These are phyloP conservation scores for Coemansia guatemalensis DNA, from an alignment of 192 early-diverging fungal genomes.

Conservation along the genomic window DNA sequence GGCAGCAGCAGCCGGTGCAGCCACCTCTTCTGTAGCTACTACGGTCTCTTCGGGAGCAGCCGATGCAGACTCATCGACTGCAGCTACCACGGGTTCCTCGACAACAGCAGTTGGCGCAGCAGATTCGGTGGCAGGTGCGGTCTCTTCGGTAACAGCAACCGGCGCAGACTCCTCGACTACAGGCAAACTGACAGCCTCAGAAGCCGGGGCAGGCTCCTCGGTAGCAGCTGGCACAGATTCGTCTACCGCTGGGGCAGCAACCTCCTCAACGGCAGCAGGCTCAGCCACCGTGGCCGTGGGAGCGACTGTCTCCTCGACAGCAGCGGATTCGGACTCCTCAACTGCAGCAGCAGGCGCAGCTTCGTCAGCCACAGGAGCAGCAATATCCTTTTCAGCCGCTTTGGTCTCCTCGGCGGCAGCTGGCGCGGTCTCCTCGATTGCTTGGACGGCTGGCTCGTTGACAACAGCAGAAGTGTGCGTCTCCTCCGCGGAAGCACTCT, in stretches of 20 bases:
- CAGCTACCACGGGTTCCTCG: neutral
- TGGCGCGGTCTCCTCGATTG: conserved; percentile 6
- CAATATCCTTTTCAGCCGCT: neutral
- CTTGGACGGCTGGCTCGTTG: conserved; percentile 3
- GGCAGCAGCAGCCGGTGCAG: neutral
- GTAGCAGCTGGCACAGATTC: no score
- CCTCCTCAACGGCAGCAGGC: neutral
- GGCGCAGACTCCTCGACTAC: conserved; percentile 5
- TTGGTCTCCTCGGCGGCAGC: conserved; percentile 14
- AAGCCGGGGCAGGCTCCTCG: neutral
- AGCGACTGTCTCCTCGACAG: conserved; percentile 5
- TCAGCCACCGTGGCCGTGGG: conserved; percentile 2
- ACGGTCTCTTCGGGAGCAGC: conserved; percentile 5
- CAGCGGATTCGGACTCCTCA: neutral
- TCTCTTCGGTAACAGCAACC: neutral
- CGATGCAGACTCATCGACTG: neutral
- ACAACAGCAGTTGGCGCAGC: neutral
- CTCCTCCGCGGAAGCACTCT: no score
- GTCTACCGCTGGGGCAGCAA: neutral
- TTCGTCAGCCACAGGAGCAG: neutral
- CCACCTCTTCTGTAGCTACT: neutral
- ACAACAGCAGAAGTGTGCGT: conserved; percentile 7
- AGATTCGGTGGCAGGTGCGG: neutral
- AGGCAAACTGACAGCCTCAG: conserved; percentile 7
- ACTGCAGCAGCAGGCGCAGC: conserved; percentile 1